phyloP scores from a whole-genome alignment of 352 stramenopile genomes.

The Phytophthora idaei region DNA sequence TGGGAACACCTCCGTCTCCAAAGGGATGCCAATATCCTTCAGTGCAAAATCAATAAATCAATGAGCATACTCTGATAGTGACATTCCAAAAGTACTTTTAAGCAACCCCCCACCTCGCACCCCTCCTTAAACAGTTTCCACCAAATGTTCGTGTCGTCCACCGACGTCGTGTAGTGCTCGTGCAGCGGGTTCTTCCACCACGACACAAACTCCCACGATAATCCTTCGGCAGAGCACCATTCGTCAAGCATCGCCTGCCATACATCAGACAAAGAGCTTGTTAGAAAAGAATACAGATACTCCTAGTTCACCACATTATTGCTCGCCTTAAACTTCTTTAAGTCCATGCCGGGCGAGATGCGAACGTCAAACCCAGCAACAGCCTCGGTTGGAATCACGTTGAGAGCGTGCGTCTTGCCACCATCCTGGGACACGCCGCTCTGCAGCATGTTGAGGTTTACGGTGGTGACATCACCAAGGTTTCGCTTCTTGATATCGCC shows the following conservation, averaged over 20 bases:
- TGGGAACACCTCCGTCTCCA: conserved; percentile 94
- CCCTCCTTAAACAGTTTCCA: conserved; percentile 61
- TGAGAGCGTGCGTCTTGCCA: conserved; percentile 90
- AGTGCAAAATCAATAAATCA: background rate
- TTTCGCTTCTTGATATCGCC: conserved; percentile 91
- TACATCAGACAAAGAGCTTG: background rate
- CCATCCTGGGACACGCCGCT: conserved; percentile 85
- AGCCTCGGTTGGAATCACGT: conserved; percentile 93
- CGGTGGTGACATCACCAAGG: conserved; percentile 94
- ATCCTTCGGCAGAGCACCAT: conserved; percentile 88
- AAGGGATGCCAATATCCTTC: conserved; percentile 58
- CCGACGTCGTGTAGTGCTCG: conserved; percentile 70
- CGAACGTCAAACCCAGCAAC: conserved; percentile 94
- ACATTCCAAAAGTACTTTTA: background rate
- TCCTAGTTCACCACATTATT: background rate
- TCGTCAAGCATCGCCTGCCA: conserved; percentile 80
- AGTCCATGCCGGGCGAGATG: conserved; percentile 89
- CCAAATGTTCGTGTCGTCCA: conserved; percentile 59
- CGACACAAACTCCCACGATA: conserved; percentile 82
- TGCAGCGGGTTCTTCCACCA: conserved; percentile 47
- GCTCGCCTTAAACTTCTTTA: conserved; percentile 76
- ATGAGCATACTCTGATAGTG: background rate
- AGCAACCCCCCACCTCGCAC: conserved; percentile 34
- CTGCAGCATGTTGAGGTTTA: conserved; percentile 95
- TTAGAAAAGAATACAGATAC: background rate